Percentiles rank a stretch among this genome's conserved stretches.
Conservation (phyloP, 805 yeast species). For the Hanseniaspora nectarophila region DNA sequence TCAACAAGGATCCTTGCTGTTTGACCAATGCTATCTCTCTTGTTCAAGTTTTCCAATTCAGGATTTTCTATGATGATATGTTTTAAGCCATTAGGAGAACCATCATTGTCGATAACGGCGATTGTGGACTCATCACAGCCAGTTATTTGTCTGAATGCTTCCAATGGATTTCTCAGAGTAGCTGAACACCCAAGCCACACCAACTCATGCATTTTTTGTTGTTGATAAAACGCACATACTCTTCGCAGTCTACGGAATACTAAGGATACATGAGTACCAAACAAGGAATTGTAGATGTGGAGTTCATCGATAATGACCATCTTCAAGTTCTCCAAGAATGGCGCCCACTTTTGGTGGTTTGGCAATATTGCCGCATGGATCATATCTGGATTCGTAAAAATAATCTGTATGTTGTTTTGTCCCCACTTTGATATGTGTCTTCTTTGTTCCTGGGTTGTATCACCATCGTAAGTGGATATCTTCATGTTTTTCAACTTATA, state of each 20-base stretch:
- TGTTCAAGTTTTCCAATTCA: conserved; percentile 41
- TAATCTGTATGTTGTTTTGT: conserved; percentile 47
- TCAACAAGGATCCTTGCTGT: conserved; percentile 64
- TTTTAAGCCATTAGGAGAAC: conserved; percentile 76
- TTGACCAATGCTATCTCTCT: conserved; percentile 61
- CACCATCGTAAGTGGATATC: conserved; percentile 88
- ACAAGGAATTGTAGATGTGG: conserved; percentile 79
- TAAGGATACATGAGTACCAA: conserved; percentile 84
- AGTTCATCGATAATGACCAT: conserved; percentile 74
- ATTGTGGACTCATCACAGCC: conserved; percentile 34
- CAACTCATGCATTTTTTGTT: background rate
- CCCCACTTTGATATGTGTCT: conserved; percentile 35
- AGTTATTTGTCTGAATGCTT: conserved; percentile 63
- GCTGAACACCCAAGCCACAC: conserved; percentile 85
- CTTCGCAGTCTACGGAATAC: conserved; percentile 72
- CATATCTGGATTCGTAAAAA: conserved; percentile 93
- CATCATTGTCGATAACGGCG: conserved; percentile 54
- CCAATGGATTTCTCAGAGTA: conserved; percentile 61
- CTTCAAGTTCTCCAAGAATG: conserved; percentile 50
- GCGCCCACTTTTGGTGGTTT: conserved; percentile 58
- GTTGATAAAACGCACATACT: conserved; percentile 40
- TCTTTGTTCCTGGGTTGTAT: conserved; percentile 55
- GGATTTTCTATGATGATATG: conserved; percentile 77
- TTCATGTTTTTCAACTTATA: conserved; percentile 30
- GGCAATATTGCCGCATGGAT: conserved; percentile 79